These are phyloP conservation scores for Tricholomella constricta DNA, from an alignment of 768 basidiomycete species.

Conservation along the genomic window DNA sequence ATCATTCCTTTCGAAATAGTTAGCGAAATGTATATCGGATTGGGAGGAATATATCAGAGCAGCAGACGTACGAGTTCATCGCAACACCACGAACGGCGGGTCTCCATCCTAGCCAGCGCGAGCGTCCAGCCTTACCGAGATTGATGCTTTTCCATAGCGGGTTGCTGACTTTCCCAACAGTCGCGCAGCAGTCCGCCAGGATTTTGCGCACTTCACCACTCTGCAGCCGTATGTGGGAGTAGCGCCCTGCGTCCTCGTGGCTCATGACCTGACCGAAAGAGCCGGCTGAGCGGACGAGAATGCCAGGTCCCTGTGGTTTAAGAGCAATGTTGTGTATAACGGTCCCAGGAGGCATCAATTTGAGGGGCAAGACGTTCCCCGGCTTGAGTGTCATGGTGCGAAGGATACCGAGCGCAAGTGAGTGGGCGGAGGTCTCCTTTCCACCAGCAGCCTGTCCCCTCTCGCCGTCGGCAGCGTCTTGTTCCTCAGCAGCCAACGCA, in stretches of 20 bases:
- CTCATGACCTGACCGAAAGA: conserved; percentile 80
- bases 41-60: conserved; percentile 4
- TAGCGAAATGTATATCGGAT: not conserved
- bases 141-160: conserved; percentile 81
- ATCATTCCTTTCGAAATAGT: conserved; percentile 55
- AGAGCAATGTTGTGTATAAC: conserved; percentile 87
- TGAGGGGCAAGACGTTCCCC: conserved; percentile 91
- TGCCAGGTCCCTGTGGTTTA: conserved; percentile 69
- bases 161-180: conserved; percentile 92
- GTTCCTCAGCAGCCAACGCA: conserved; percentile 18
- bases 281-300: conserved; percentile 90
- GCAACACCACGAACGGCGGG: conserved; percentile 93
- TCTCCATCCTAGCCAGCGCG: conserved; percentile 82
- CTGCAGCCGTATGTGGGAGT: conserved; percentile 82
- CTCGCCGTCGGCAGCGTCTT: conserved; percentile 15
- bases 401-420: conserved; percentile 81
- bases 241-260: conserved; percentile 70
- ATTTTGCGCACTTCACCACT: conserved; percentile 93
- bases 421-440: conserved; percentile 44
- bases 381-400: conserved; percentile 82
- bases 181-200: conserved; percentile 79
- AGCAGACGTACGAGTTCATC: conserved; percentile 82
- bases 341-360: conserved; percentile 90
- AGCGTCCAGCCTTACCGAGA: conserved; percentile 90
- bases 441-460: conserved; percentile 18